These are phyloP conservation scores for Lentinus tigrinus DNA, from an alignment of 768 basidiomycete species.

Conservation along the genomic window DNA sequence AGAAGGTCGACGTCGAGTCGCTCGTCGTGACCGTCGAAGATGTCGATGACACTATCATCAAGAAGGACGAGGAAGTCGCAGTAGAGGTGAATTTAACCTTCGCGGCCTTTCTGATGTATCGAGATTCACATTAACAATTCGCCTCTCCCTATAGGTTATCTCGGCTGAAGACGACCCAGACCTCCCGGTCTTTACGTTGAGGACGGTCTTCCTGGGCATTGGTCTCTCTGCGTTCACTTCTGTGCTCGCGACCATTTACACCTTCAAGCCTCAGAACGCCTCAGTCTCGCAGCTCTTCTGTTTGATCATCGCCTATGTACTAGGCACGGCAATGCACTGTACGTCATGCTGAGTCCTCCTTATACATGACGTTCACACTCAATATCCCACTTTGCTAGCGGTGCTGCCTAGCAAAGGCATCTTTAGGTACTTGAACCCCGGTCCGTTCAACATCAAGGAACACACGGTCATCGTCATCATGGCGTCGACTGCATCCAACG, in stretches of 20 bases:
- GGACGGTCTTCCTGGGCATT: slow-evolving; percentile 45
- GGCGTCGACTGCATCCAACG: slow-evolving; percentile 56
- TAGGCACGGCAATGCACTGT: slow-evolving; percentile 50
- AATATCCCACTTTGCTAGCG: slow-evolving; percentile 24
- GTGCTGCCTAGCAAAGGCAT: slow-evolving; percentile 44
- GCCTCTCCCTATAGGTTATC: slow-evolving; percentile 36
- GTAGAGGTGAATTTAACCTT: slow-evolving; percentile 30
- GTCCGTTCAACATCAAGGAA: slow-evolving; percentile 63
- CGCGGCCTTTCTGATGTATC: neutral
- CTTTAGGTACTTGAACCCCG: slow-evolving; percentile 62
- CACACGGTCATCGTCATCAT: slow-evolving; percentile 65
- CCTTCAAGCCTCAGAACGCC: slow-evolving; percentile 43
- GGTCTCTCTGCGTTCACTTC: slow-evolving; percentile 50
- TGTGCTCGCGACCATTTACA: slow-evolving; percentile 37
- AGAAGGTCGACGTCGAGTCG: slow-evolving; percentile 19
- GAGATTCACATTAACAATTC: neutral
- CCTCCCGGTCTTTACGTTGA: slow-evolving; percentile 48
- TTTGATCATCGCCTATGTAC: slow-evolving; percentile 54
- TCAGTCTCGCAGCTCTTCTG: slow-evolving; percentile 55
- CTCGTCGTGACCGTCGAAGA: slow-evolving; percentile 17
- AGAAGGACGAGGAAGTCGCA: slow-evolving; percentile 45
- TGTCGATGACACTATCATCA: slow-evolving; percentile 31
- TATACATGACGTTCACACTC: neutral
- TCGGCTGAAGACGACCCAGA: slow-evolving; percentile 49
- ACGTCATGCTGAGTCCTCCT: slow-evolving; percentile 26